Conservation (phyloP, 257 asterid species). For the Verbena officinalis region DNA sequence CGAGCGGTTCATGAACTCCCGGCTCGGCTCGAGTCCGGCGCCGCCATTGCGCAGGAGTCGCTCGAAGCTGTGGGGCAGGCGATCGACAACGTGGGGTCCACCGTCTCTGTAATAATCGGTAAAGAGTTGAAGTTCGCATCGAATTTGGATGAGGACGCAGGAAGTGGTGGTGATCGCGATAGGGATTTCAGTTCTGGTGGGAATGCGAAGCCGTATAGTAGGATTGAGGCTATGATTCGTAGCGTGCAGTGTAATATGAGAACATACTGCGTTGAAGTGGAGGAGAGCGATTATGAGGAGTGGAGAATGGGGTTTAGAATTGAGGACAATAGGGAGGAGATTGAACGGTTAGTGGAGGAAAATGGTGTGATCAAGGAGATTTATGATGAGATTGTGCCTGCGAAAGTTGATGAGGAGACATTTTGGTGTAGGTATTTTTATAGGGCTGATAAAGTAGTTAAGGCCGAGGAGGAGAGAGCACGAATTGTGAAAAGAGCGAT, state of each 20-base stretch:
- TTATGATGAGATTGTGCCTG: slow-evolving; percentile 63
- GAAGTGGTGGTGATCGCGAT: slow-evolving; percentile 27
- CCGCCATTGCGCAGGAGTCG: slow-evolving; percentile 85
- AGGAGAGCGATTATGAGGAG: slow-evolving; percentile 53
- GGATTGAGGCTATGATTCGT: slow-evolving; percentile 62
- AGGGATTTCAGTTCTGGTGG: slow-evolving; percentile 29
- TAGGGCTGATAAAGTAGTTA: slow-evolving; percentile 57
- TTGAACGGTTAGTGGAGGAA: slow-evolving; percentile 49
- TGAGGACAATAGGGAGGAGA: slow-evolving; percentile 58
- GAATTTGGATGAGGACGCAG: slow-evolving; percentile 29
- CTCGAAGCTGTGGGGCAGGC: slow-evolving; percentile 87
- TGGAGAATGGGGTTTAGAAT: slow-evolving; percentile 72
- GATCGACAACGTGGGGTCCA: slow-evolving; percentile 66
- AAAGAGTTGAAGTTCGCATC: slow-evolving; percentile 59
- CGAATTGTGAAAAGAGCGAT: slow-evolving; percentile 65
- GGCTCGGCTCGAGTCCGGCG: slow-evolving; percentile 74
- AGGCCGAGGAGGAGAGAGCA: slow-evolving; percentile 66
- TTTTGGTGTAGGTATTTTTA: slow-evolving; percentile 92
- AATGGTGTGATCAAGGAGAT: slow-evolving; percentile 60
- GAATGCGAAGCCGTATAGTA: slow-evolving; percentile 66
- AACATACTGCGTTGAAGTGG: slow-evolving; percentile 72
- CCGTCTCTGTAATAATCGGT: slow-evolving; percentile 66
- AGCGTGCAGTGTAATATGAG: slow-evolving; percentile 60
- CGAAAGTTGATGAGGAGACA: slow-evolving; percentile 54
- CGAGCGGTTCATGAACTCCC: slow-evolving; percentile 81